phyloP scores from a whole-genome alignment of 495 filamentous ascomycete species.

The Penicillium macrosclerotiorum region DNA sequence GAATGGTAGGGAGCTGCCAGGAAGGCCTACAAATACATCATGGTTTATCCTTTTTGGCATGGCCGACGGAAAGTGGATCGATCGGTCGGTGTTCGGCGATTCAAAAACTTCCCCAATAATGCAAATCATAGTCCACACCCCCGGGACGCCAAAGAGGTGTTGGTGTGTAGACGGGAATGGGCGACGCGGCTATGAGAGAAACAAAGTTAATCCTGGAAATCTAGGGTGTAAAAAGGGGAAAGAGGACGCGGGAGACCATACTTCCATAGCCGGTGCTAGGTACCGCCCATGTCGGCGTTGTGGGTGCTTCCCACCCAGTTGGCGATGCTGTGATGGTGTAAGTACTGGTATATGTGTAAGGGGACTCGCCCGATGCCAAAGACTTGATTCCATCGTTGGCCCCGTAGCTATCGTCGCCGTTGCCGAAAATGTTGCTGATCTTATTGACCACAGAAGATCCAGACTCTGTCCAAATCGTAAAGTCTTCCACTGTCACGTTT shows the following conservation, averaged over 20 bases:
- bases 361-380: constrained; percentile 8
- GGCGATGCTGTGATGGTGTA: constrained; percentile 31
- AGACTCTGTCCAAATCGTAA: constrained; percentile 52
- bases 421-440: constrained; percentile 46
- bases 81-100: too few species aligned
- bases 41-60: too few species aligned
- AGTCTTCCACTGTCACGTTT: constrained; percentile 44
- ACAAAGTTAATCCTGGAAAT: background rate
- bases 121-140: constrained; percentile 27
- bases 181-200: constrained; percentile 17
- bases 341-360: constrained; percentile 22
- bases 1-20: too few species aligned
- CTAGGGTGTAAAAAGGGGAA: background rate
- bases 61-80: too few species aligned
- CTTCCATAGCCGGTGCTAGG: constrained; percentile 30
- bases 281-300: constrained; percentile 23
- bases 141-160: constrained; percentile 24
- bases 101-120: constrained; percentile 30
- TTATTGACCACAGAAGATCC: constrained; percentile 38
- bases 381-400: constrained; percentile 20
- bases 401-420: constrained; percentile 34
- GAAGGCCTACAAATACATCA: too few species aligned
- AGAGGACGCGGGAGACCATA: too few species aligned
- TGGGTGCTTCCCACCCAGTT: constrained; percentile 21
- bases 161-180: constrained; percentile 27